Evolutionary conservation across 2,329 filamentous ascomycete species (phyloP).

Genomic region (Microdochium paspali): DNA sequence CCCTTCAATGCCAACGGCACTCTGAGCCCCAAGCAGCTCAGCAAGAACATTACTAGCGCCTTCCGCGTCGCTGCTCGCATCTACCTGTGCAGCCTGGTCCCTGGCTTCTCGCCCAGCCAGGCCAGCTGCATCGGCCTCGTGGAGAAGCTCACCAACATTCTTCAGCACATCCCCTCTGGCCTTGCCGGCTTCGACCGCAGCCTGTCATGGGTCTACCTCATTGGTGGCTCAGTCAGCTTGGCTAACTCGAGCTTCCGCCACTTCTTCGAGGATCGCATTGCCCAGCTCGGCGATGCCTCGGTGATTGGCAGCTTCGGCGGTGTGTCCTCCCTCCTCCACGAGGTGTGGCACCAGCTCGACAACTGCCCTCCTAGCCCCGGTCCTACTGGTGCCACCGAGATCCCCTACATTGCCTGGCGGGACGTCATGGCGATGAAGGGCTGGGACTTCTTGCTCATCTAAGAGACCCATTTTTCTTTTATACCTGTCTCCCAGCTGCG

Average conservation of each 20-base stretch:
- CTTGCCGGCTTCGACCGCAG: slow-evolving; percentile 79
- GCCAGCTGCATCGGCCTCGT: slow-evolving; percentile 68
- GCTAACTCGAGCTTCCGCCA: slow-evolving; percentile 65
- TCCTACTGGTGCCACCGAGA: slow-evolving; percentile 25
- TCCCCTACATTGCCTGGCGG: slow-evolving; percentile 81
- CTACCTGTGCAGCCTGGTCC: slow-evolving; percentile 92
- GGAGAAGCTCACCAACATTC: slow-evolving; percentile 64
- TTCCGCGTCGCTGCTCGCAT: slow-evolving; percentile 91
- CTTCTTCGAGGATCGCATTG: slow-evolving; percentile 68
- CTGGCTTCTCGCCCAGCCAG: slow-evolving; percentile 72
- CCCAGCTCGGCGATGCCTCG: slow-evolving; percentile 66
- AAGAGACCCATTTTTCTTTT: slow-evolving; percentile 6
- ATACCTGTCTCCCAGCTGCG: not conserved
- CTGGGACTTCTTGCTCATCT: slow-evolving; percentile 92
- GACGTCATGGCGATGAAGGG: slow-evolving; percentile 85
- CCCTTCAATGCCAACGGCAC: slow-evolving; percentile 61
- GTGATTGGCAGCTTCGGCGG: slow-evolving; percentile 79
- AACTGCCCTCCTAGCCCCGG: slow-evolving; percentile 27
- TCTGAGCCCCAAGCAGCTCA: slow-evolving; percentile 73
- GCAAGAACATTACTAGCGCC: slow-evolving; percentile 78
- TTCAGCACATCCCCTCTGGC: slow-evolving; percentile 76
- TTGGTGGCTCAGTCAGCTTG: slow-evolving; percentile 71
- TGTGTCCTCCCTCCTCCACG: slow-evolving; percentile 66
- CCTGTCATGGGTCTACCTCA: slow-evolving; percentile 86
- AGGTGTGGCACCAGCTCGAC: slow-evolving; percentile 78